Evolutionary conservation across 2,329 filamentous ascomycete genomes (phyloP).

Genomic region (Alternaria postmessia): DNA sequence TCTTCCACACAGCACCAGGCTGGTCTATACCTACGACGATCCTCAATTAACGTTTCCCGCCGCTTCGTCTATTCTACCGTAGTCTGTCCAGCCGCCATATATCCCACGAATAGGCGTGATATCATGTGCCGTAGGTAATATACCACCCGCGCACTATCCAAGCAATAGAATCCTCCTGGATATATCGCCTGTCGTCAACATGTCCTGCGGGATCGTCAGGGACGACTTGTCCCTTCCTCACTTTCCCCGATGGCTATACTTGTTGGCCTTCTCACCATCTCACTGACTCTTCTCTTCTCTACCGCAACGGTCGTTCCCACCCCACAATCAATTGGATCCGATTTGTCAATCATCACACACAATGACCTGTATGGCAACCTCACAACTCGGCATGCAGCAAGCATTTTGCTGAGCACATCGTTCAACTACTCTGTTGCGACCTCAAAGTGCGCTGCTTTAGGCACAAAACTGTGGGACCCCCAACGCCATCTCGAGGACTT

Average conservation of each 20-base stretch:
- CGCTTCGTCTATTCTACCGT: not conserved
- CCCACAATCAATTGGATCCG: slow-evolving; percentile 36
- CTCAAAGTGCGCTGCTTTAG: slow-evolving; percentile 30
- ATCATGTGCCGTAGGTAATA: not conserved
- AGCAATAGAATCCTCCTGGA: not conserved
- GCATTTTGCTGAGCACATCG: slow-evolving; percentile 26
- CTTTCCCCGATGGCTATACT: not conserved
- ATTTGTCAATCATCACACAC: slow-evolving; percentile 41
- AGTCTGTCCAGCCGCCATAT: slow-evolving; percentile 5
- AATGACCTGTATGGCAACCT: slow-evolving; percentile 38
- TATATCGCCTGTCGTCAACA: not conserved
- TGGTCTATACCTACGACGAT: not conserved
- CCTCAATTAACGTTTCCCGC: not conserved
- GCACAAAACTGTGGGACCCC: slow-evolving; percentile 31
- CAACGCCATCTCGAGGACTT: slow-evolving; percentile 17
- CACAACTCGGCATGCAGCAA: slow-evolving; percentile 29
- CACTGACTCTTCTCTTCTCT: slow-evolving; percentile 15
- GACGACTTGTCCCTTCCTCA: not conserved
- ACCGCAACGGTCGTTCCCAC: slow-evolving; percentile 24
- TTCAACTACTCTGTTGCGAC: slow-evolving; percentile 16
- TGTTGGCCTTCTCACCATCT: not conserved
- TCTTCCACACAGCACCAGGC: not conserved
- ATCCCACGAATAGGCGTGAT: slow-evolving; percentile 14
- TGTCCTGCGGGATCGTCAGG: not conserved
- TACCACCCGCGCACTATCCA: not conserved